Evolutionary conservation across 179 eudicot genomes (phyloP).

Genomic region (Carnegiea gigantea): DNA sequence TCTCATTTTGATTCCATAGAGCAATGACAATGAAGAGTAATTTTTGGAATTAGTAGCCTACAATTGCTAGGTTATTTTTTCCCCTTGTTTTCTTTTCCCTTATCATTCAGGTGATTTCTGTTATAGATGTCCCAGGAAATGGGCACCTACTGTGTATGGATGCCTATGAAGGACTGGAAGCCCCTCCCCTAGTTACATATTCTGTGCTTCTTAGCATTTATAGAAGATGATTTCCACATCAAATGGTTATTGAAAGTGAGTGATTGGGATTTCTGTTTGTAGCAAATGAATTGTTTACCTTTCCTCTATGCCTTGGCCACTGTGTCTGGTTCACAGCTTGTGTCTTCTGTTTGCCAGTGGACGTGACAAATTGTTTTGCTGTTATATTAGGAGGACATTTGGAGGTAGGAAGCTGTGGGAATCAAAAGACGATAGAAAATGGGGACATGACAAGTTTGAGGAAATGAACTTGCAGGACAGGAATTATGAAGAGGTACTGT

Average conservation of each 20-base stretch:
- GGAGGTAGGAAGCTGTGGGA: conserved; percentile 94
- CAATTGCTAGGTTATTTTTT: neutral
- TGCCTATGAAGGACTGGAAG: neutral
- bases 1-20: too few species aligned
- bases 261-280: neutral
- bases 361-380: neutral
- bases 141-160: neutral
- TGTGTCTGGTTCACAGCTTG: neutral
- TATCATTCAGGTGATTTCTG: neutral
- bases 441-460: conserved; percentile 99
- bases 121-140: neutral
- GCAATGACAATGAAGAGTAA: too few species aligned
- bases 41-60: too few species aligned
- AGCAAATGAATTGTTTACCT: neutral
- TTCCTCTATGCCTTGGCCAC: neutral
- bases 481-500: conserved; percentile 62
- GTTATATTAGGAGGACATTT: conserved; percentile 59
- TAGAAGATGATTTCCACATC: neutral
- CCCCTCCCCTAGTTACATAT: neutral
- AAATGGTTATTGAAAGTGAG: neutral
- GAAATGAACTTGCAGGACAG: conserved; percentile 64
- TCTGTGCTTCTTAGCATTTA: neutral
- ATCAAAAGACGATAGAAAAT: conserved; percentile 87
- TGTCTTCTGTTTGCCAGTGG: neutral
- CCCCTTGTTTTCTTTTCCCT: neutral